These are phyloP conservation scores for Monosporascus sp. DNA, from an alignment of 2,329 filamentous ascomycete genomes.

Conservation along the genomic window DNA sequence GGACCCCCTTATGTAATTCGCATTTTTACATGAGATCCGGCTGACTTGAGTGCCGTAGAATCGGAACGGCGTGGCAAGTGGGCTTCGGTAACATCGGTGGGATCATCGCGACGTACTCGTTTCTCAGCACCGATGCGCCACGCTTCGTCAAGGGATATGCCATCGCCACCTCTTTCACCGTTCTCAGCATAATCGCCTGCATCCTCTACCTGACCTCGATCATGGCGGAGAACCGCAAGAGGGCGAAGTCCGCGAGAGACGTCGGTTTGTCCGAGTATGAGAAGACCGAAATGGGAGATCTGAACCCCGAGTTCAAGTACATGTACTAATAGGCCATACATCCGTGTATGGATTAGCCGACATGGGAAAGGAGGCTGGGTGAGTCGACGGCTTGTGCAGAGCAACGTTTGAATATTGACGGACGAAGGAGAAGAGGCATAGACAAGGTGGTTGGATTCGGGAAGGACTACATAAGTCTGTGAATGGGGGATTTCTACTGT, in stretches of 20 bases:
- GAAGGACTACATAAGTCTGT: too few relatives aligned
- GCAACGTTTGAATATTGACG: too few relatives aligned
- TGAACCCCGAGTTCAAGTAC: conserved; percentile 52
- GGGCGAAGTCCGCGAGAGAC: conserved; percentile 42
- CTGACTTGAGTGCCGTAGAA: conserved; percentile 29
- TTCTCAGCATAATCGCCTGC: conserved; percentile 59
- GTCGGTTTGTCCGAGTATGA: conserved; percentile 53
- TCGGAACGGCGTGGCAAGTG: conserved; percentile 72
- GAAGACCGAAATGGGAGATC: conserved; percentile 52
- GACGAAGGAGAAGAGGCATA: too few relatives aligned
- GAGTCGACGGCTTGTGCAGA: too few relatives aligned
- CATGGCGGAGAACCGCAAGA: conserved; percentile 53
- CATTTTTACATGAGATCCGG: too few relatives aligned
- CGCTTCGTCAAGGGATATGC: conserved; percentile 67
- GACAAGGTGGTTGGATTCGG: too few relatives aligned
- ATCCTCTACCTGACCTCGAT: conserved; percentile 56
- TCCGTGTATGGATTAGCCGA: too few relatives aligned
- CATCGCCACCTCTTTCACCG: conserved; percentile 70
- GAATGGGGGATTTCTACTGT: too few relatives aligned
- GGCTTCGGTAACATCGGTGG: conserved; percentile 76
- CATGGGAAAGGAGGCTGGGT: too few relatives aligned
- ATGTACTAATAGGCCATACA: conserved; percentile 32
- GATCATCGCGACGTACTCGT: conserved; percentile 70
- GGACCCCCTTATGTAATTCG: too few relatives aligned
- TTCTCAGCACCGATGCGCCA: conserved; percentile 62